phyloP scores from a whole-genome alignment of 306 rosid species.

The Cicer judaicum region DNA sequence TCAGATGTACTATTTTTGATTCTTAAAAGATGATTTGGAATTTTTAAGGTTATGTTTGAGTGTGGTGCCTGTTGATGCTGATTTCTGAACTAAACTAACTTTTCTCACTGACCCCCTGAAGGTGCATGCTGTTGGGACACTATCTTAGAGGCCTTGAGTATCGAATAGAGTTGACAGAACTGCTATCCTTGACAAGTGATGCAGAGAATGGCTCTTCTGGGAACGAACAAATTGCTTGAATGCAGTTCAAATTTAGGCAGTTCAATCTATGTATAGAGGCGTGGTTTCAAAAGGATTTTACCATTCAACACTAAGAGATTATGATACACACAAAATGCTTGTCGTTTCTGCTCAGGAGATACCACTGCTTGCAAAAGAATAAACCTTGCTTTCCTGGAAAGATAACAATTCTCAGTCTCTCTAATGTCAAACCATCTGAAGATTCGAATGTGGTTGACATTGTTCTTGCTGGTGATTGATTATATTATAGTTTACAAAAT shows the following conservation, averaged over 20 bases:
- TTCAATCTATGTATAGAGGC: conserved; percentile 48
- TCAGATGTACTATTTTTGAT: conserved; percentile 2
- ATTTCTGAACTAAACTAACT: conserved; percentile 36
- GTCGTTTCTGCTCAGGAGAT: conserved; percentile 36
- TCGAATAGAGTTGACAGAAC: conserved; percentile 76
- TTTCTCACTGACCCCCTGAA: conserved; percentile 33
- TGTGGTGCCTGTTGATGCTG: conserved; percentile 34
- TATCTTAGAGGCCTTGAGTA: conserved; percentile 88
- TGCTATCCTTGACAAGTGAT: conserved; percentile 62
- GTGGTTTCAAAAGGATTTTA: conserved; percentile 1
- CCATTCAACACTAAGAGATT: conserved; percentile 41
- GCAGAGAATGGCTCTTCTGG: conserved; percentile 52
- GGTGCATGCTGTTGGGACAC: conserved; percentile 98
- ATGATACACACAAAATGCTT: conserved; percentile 20
- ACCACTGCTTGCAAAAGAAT: conserved; percentile 15
- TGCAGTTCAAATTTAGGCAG: conserved; percentile 44
- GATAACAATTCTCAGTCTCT: conserved; percentile 25
- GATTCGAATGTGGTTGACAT: conserved; percentile 28
- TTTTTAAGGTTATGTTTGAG: conserved; percentile 12
- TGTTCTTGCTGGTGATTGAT: conserved; percentile 27
- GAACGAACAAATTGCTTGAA: conserved; percentile 51
- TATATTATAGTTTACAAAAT: conserved; percentile 17
- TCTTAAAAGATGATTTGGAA: conserved; percentile 27
- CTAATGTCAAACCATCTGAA: conserved; percentile 28
- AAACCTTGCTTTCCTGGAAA: conserved; percentile 15